Conservation (phyloP, 768 basidiomycete species). For the Suillus decipiens region DNA sequence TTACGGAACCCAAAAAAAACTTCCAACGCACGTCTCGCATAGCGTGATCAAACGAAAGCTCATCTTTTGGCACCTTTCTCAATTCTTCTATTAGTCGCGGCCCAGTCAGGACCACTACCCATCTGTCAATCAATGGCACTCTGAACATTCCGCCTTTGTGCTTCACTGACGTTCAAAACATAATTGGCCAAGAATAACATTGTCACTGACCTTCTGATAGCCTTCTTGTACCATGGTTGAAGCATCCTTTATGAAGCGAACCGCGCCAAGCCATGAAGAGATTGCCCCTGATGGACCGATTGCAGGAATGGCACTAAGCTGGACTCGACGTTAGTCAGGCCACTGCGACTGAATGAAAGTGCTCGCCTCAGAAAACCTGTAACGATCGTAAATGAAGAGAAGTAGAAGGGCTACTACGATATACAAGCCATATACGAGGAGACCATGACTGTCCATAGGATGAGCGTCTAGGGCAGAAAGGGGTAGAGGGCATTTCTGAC, state of each 20-base stretch:
- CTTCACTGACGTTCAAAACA: constrained; percentile 24
- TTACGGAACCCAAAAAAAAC: constrained; percentile 6
- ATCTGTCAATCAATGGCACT: constrained; percentile 43
- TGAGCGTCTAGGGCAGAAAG: constrained; percentile 23
- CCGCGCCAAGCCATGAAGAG: constrained; percentile 34
- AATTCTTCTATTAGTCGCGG: constrained; percentile 50
- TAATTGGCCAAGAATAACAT: neutral
- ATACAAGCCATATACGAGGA: constrained; percentile 23
- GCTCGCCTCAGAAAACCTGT: constrained; percentile 29
- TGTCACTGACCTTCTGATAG: constrained; percentile 33
- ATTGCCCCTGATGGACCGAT: constrained; percentile 37
- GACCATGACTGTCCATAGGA: constrained; percentile 27
- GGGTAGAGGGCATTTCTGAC: constrained; percentile 31
- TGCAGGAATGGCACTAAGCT: constrained; percentile 37
- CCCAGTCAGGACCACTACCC: constrained; percentile 48
- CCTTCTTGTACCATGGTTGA: constrained; percentile 38
- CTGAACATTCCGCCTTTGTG: constrained; percentile 42
- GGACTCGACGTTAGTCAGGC: neutral
- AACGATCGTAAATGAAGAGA: constrained; percentile 18
- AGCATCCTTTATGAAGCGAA: constrained; percentile 32
- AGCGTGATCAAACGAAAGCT: constrained; percentile 43
- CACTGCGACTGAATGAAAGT: neutral
- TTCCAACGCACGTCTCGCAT: constrained; percentile 38
- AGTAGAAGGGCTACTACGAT: constrained; percentile 15
- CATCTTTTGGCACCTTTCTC: constrained; percentile 48